Base-by-base conservation (phyloP, 108 stramenopile genomes). In the Cyclostephanos tholiformis region DNA sequence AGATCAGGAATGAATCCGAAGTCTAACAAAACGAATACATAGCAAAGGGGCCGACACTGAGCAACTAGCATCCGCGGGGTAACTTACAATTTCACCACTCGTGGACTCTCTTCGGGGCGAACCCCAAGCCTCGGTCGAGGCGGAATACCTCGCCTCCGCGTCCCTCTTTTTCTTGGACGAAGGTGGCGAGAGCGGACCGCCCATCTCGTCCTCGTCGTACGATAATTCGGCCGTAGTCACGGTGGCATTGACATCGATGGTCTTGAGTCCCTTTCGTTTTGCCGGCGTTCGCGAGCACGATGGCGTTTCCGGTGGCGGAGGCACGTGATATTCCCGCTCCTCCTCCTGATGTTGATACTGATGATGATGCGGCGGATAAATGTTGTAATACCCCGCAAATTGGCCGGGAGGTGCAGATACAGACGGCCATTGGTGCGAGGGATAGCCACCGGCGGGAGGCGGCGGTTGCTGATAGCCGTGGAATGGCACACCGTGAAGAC, bases 111-210 rank as follows among this genome's bases (percentile, higher is more conserved):
- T 36, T 12, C 53, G 61, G 2, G 76, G 68, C 29, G 68, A 56
- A 23, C 58, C 60, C 76, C 66, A 72, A 50, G 65, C 48, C 26
- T 23, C 41, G 35, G 51, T 36, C 1, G 23, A 61, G 44, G 62
- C 44, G 22, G 62, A 59, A 41, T 62, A 43, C 2, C 36, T 10
- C 39, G 35, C 39, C n/a, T 44, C 36, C 1, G 30, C 57, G 16
- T 70, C 77, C 51, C 39, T 50, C 65, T 66, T 72, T 66, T 72
- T 72, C 66, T 79, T 79, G 14, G 71, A 67, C 38, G 70, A 71
- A 2, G 78, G 78, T 25, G 78, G 78, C 41, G 70, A 71, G 46
- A 72, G 20, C 14, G 61, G 72, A 3, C 63, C 63, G 22, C 56
- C 62, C 22, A 48, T 58, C 61, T 62, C 36, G 4, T 57, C 67